A percentile compares a stretch with the other conserved stretches of the same genome.
Conservation (phyloP, 106 monocot genomes). For the Hemerocallis citrina region DNA sequence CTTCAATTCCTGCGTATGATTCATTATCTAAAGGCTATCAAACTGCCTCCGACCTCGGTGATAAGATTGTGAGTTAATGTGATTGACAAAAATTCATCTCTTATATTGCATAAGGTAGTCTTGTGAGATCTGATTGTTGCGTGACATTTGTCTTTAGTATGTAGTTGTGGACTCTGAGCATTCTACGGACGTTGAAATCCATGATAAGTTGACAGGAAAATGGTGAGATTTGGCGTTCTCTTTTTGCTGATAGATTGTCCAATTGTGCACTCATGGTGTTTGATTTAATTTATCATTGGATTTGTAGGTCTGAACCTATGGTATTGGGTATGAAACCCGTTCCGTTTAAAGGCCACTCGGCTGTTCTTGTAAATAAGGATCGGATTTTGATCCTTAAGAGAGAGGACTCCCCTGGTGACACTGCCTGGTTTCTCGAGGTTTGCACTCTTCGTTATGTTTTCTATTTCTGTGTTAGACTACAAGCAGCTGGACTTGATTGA, state of each 20-base stretch:
- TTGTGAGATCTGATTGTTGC: constrained; percentile 10
- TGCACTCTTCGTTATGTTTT: neutral
- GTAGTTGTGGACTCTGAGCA: constrained; percentile 41
- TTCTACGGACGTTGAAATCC: constrained; percentile 37
- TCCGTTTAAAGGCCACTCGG: constrained; percentile 37
- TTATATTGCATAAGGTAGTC: neutral
- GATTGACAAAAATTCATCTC: neutral
- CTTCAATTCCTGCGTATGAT: constrained; percentile 9
- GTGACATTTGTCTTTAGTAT: constrained; percentile 50
- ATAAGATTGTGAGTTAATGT: constrained; percentile 51
- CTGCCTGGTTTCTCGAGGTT: constrained; percentile 88
- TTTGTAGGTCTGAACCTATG: constrained; percentile 45
- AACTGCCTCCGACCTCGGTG: constrained; percentile 23
- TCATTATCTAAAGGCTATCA: constrained; percentile 14
- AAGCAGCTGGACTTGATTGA: neutral
- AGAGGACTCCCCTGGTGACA: constrained; percentile 35
- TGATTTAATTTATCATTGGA: neutral
- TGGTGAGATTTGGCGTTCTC: constrained; percentile 38
- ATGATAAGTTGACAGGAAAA: constrained; percentile 32
- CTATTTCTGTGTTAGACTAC: neutral
- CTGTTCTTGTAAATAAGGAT: constrained; percentile 38
- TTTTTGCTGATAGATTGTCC: neutral
- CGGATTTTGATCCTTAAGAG: constrained; percentile 52
- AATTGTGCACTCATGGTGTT: neutral
- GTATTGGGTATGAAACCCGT: constrained; percentile 54